Conservation (phyloP, 2,329 filamentous ascomycete species). For the Arthrocladium fulminans region DNA sequence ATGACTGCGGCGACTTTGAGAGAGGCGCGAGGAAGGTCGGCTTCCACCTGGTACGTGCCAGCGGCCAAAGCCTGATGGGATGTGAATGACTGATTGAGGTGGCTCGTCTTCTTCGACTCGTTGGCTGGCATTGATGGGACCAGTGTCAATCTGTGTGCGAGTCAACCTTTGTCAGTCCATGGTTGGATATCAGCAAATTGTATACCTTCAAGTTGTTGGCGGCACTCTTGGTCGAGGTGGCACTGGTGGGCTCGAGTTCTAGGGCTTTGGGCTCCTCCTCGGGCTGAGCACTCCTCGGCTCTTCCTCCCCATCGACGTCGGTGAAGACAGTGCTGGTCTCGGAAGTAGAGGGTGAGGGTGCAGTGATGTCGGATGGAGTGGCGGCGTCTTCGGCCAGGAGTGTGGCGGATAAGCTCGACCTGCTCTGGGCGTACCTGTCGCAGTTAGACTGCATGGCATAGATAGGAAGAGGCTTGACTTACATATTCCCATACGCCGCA, state of each 20-base stretch:
- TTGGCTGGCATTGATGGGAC: slow-evolving; percentile 24
- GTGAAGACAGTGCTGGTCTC: slow-evolving; percentile 61
- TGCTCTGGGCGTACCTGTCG: background rate
- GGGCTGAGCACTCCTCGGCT: slow-evolving; percentile 26
- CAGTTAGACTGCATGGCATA: slow-evolving; percentile 5
- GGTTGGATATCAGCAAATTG: background rate
- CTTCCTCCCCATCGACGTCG: slow-evolving; percentile 59
- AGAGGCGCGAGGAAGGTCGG: slow-evolving; percentile 1
- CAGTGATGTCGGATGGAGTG: slow-evolving; percentile 35
- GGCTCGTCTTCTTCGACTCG: slow-evolving; percentile 57
- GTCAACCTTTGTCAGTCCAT: background rate
- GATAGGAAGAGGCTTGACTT: background rate
- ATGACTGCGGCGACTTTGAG: background rate
- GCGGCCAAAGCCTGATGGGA: slow-evolving; percentile 68
- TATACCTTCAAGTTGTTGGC: slow-evolving; percentile 4
- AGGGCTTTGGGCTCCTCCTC: slow-evolving; percentile 4
- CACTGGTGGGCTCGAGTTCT: slow-evolving; percentile 3
- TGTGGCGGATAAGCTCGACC: background rate
- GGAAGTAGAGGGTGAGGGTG: slow-evolving; percentile 52
- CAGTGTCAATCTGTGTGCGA: slow-evolving; percentile 34
- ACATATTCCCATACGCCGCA: slow-evolving; percentile 7
- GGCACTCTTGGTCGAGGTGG: slow-evolving; percentile 1
- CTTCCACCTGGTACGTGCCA: slow-evolving; percentile 42
- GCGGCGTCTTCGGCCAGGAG: slow-evolving; percentile 1
- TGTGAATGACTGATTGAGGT: slow-evolving; percentile 83